Evolutionary conservation across 345 rosid species (phyloP).

Genomic region (Euphorbia lathyris): DNA sequence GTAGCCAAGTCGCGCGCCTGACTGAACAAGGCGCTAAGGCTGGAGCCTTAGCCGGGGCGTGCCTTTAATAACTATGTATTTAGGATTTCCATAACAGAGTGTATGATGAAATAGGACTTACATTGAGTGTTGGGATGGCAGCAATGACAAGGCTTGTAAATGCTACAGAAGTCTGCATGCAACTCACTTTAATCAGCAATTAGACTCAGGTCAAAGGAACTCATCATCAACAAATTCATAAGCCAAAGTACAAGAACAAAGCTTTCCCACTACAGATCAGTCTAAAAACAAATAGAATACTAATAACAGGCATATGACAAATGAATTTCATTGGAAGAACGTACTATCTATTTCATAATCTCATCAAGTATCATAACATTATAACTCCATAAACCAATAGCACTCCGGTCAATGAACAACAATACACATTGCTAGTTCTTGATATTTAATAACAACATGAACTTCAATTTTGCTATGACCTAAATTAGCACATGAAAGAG

Average conservation of each 20-base stretch:
- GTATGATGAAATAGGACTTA: conserved; percentile 37
- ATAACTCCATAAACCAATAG: background rate
- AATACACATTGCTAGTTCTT: too few species aligned
- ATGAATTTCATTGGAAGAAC: too few species aligned
- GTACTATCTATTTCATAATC: background rate
- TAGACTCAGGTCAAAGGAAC: background rate
- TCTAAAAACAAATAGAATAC: background rate
- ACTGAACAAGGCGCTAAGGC: too few species aligned
- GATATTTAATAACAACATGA: background rate
- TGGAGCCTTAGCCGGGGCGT: too few species aligned
- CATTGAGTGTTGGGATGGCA: conserved; percentile 75
- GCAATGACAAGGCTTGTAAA: conserved; percentile 71
- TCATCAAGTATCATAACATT: background rate
- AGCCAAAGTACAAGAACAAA: background rate
- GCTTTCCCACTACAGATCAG: background rate
- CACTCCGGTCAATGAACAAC: background rate
- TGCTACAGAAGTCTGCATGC: conserved; percentile 76
- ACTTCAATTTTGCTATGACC: background rate
- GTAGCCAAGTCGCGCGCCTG: too few species aligned
- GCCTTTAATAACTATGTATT: too few species aligned
- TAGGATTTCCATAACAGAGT: conserved; percentile 49
- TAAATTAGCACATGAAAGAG: background rate
- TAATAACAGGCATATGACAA: background rate
- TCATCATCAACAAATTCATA: conserved; percentile 6
- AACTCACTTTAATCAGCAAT: conserved; percentile 17